These are phyloP conservation scores for Teratosphaeria pseudoeucalypti DNA, from an alignment of 2,329 filamentous ascomycete species.

Conservation along the genomic window DNA sequence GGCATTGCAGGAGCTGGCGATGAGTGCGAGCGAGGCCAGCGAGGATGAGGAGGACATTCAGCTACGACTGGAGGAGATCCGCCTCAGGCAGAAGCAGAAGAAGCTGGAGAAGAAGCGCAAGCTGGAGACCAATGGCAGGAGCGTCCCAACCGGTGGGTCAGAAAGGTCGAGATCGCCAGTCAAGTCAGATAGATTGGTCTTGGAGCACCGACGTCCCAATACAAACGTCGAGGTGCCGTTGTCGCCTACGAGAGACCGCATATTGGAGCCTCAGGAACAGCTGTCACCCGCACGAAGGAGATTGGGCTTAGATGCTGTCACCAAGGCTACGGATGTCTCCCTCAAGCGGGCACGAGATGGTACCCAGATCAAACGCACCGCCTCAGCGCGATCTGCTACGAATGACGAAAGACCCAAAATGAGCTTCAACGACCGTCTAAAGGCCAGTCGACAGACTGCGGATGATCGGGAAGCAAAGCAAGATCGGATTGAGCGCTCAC, in stretches of 20 bases:
- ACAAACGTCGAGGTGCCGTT: constrained; percentile 62
- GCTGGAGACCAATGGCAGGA: constrained; percentile 1
- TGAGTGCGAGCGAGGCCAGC: constrained; percentile 56
- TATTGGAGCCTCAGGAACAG: constrained; percentile 39
- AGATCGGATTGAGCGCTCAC: constrained; percentile 31
- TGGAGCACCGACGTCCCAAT: constrained; percentile 10
- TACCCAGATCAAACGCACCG: constrained; percentile 15
- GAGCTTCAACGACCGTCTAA: constrained; percentile 77
- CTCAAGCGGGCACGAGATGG: constrained; percentile 54
- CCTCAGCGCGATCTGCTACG: constrained; percentile 5
- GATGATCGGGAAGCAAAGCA: constrained; percentile 35
- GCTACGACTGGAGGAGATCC: neutral
- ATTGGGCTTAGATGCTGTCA: constrained; percentile 81
- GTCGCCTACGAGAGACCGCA: constrained; percentile 49
- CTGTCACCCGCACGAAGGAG: constrained; percentile 70
- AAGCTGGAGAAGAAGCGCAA: neutral
- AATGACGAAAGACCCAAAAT: constrained; percentile 30
- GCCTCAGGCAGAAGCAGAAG: neutral
- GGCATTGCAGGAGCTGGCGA: constrained; percentile 42
- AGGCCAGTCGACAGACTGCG: constrained; percentile 47
- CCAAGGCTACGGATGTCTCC: constrained; percentile 71
- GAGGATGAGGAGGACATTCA: constrained; percentile 48
- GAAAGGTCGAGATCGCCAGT: constrained; percentile 6
- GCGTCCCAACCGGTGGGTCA: neutral
- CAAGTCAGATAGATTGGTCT: constrained; percentile 4